Evolutionary conservation across 169 alveolate genomes (phyloP).

Genomic region (Cryptosporidium ubiquitum): DNA sequence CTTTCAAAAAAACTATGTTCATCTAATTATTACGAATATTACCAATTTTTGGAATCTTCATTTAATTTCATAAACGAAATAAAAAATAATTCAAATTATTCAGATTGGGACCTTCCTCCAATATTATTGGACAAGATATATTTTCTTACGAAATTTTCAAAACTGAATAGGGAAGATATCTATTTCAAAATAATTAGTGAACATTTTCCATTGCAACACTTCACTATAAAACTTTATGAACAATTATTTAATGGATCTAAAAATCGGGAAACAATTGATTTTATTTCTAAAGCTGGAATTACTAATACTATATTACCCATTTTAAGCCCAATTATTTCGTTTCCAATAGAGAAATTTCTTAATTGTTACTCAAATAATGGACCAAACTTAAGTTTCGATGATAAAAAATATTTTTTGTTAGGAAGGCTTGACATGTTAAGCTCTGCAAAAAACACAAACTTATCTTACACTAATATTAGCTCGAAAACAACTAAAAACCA

Average conservation of each 20-base stretch:
- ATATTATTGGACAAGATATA: constrained; percentile 33
- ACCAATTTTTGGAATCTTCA: constrained; percentile 21
- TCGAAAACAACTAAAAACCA: not conserved
- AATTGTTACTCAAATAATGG: not conserved
- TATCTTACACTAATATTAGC: not conserved
- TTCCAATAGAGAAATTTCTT: constrained; percentile 24
- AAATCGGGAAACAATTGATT: not conserved
- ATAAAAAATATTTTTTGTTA: constrained; percentile 5
- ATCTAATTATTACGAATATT: constrained; percentile 23
- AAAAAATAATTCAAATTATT: not conserved
- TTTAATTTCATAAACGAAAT: not conserved
- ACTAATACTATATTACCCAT: not conserved
- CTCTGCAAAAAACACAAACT: not conserved
- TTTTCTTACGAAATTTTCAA: not conserved
- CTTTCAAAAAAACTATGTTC: constrained; percentile 14
- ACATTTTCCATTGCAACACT: constrained; percentile 38
- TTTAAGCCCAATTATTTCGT: constrained; percentile 39
- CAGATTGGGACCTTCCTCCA: constrained; percentile 48
- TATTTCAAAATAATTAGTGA: not conserved
- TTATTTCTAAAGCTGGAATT: constrained; percentile 4
- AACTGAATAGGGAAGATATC: not conserved
- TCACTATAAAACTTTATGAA: constrained; percentile 30
- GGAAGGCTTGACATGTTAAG: constrained; percentile 43
- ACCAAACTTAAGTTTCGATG: not conserved
- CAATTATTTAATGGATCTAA: not conserved